Conservation (phyloP, 805 yeast genomes). For the Yarrowia deformans region DNA sequence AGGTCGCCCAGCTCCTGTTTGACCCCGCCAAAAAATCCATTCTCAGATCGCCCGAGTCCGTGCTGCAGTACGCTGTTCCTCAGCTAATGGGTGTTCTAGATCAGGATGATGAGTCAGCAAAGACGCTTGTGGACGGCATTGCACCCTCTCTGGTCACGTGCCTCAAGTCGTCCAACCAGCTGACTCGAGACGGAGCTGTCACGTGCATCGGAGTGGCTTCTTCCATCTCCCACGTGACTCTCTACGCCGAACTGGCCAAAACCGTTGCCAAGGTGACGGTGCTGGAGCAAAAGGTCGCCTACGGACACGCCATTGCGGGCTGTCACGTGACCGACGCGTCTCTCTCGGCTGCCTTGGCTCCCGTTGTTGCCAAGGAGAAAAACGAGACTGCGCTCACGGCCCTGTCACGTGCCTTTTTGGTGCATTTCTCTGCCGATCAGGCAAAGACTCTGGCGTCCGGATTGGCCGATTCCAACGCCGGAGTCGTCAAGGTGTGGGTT, state of each 20-base stretch:
- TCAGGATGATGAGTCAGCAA: background rate
- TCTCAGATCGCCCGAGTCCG: conserved; percentile 22
- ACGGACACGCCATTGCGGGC: conserved; percentile 12
- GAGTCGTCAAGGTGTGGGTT: conserved; percentile 23
- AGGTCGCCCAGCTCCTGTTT: background rate
- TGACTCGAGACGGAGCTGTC: conserved; percentile 17
- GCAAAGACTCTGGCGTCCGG: conserved; percentile 22
- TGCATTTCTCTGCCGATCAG: conserved; percentile 3
- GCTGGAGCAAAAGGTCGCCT: conserved; percentile 26
- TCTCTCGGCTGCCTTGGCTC: background rate
- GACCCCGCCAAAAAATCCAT: conserved; percentile 32
- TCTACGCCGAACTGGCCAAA: conserved; percentile 14
- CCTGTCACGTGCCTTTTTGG: conserved; percentile 4
- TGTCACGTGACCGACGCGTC: background rate
- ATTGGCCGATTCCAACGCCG: background rate
- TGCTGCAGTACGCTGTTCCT: conserved; percentile 8
- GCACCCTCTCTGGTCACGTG: conserved; percentile 1
- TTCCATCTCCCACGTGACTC: background rate
- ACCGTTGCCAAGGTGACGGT: conserved; percentile 15
- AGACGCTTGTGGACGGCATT: conserved; percentile 2
- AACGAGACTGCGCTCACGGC: conserved; percentile 22
- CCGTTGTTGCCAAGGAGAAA: conserved; percentile 30
- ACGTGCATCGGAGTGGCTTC: background rate
- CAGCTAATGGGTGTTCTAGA: background rate
- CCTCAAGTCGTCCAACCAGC: conserved; percentile 27